These are phyloP conservation scores for Myrica gale DNA, from an alignment of 306 rosid species.

Conservation along the genomic window DNA sequence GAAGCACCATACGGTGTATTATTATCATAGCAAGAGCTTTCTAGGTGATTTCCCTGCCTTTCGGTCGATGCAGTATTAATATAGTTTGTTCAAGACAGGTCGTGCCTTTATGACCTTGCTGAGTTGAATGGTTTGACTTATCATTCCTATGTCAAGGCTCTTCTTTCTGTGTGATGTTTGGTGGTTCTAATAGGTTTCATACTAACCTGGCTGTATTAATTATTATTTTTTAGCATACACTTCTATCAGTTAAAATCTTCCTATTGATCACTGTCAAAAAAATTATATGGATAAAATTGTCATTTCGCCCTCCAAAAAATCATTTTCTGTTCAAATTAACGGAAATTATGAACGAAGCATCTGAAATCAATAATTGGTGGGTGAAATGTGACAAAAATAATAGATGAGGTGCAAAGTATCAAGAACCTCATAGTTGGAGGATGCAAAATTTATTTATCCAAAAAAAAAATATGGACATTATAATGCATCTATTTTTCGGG, in stretches of 20 bases:
- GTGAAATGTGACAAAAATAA: too few species aligned
- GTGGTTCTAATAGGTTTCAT: background rate
- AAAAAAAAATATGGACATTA: background rate
- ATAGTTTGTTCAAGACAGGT: background rate
- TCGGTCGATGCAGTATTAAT: too few species aligned
- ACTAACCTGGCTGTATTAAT: background rate
- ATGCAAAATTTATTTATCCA: too few species aligned
- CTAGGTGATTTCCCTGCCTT: background rate
- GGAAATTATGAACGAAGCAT: too few species aligned
- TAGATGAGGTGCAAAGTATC: too few species aligned
- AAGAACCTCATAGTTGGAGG: too few species aligned
- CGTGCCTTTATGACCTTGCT: background rate
- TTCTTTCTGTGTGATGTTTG: background rate
- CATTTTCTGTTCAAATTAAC: too few species aligned
- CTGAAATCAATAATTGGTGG: too few species aligned
- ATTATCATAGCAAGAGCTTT: background rate
- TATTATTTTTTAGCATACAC: background rate
- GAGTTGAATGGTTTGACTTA: background rate
- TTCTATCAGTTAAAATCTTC: background rate
- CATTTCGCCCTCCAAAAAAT: too few species aligned
- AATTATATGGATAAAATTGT: too few species aligned
- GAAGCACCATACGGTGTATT: background rate
- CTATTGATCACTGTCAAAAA: background rate
- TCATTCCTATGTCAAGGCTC: background rate
- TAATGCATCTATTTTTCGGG: background rate